A percentile compares a stretch with the other conserved stretches of the same genome.
Conservation (phyloP, 2,329 filamentous ascomycete species). For the Epichloe aotearoae region DNA sequence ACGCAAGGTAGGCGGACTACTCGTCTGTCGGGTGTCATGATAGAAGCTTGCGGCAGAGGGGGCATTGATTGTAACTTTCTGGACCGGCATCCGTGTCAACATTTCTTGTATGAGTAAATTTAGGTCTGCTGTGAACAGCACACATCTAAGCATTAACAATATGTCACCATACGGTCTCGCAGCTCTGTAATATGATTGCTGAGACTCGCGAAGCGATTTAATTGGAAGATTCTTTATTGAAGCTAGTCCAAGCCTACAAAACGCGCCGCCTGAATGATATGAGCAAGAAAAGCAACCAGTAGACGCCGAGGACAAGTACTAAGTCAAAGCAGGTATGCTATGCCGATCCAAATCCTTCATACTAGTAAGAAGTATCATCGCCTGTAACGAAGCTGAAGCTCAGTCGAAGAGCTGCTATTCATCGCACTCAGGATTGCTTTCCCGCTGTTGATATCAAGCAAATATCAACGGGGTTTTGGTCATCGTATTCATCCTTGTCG, state of each 20-base stretch:
- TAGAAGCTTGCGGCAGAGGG: too few relatives aligned
- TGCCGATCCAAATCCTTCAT: too few relatives aligned
- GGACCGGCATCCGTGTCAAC: too few relatives aligned
- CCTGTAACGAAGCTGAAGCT: too few relatives aligned
- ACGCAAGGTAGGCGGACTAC: constrained; percentile 65
- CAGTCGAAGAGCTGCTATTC: too few relatives aligned
- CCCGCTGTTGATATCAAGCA: too few relatives aligned
- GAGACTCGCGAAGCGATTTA: background rate
- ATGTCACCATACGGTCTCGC: background rate
- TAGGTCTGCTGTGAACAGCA: background rate
- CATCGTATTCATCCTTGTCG: too few relatives aligned
- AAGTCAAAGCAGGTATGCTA: background rate
- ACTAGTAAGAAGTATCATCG: too few relatives aligned
- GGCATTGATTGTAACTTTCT: too few relatives aligned
- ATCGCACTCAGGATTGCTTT: too few relatives aligned
- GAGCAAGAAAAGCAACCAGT: background rate
- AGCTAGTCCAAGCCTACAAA: background rate
- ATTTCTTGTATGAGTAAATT: too few relatives aligned
- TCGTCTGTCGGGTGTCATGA: constrained; percentile 56
- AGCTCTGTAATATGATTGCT: background rate
- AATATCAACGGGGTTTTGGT: background rate
- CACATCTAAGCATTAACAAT: background rate
- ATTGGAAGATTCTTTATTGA: background rate
- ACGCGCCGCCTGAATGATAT: background rate
- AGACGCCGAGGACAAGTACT: background rate